These are phyloP conservation scores for Phaeolepiota aurea DNA, from an alignment of 768 basidiomycete genomes.

Conservation along the genomic window DNA sequence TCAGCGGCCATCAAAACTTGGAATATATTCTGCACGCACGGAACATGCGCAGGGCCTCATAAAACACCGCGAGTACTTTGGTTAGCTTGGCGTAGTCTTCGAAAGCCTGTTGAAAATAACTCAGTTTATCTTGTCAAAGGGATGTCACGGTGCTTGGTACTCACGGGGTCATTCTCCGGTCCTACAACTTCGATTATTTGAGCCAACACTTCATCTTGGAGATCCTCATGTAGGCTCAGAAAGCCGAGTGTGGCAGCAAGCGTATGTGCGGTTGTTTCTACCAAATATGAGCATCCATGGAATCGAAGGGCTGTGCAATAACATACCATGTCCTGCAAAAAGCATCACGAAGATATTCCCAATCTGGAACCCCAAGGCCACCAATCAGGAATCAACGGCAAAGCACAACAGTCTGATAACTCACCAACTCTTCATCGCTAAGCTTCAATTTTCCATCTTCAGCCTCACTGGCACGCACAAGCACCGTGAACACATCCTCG, in stretches of 20 bases:
- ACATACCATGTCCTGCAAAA: conserved; percentile 3
- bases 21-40: conserved; percentile 29
- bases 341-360: not conserved
- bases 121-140: too few species aligned
- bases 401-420: too few species aligned
- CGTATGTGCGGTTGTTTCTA: conserved; percentile 43
- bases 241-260: conserved; percentile 39
- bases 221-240: conserved; percentile 34
- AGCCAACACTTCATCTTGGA: conserved; percentile 38
- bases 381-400: too few species aligned
- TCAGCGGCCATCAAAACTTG: not conserved
- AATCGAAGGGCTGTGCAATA: not conserved
- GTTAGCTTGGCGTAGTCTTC: conserved; percentile 32
- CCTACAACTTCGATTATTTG: conserved; percentile 32
- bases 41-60: conserved; percentile 36
- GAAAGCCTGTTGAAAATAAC: conserved; percentile 27
- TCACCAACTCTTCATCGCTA: conserved; percentile 22
- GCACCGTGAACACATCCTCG: conserved; percentile 6
- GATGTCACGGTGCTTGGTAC: too few species aligned
- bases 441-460: conserved; percentile 28
- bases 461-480: conserved; percentile 39
- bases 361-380: too few species aligned
- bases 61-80: conserved; percentile 35
- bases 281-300: too few species aligned
- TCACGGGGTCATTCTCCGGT: conserved; percentile 20